phyloP scores from a whole-genome alignment of 257 asterid species.

The Scutellaria minor region DNA sequence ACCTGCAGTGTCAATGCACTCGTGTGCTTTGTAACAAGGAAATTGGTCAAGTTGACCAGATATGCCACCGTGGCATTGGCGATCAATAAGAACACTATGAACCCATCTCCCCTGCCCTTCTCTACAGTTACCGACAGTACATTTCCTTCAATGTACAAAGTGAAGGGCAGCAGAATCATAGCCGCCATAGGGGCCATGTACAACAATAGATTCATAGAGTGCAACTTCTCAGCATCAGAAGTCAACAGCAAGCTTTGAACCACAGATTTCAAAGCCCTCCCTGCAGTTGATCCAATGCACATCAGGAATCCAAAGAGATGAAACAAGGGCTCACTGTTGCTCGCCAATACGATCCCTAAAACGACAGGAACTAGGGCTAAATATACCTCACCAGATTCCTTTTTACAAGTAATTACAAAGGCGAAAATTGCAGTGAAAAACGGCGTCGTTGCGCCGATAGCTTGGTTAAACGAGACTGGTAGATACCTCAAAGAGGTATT shows the following conservation, averaged over 20 bases:
- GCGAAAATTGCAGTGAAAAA: constrained; percentile 95
- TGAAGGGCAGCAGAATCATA: constrained; percentile 73
- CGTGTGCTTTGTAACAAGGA: constrained; percentile 91
- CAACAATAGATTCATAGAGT: constrained; percentile 87
- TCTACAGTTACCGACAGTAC: constrained; percentile 66
- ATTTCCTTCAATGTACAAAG: constrained; percentile 85
- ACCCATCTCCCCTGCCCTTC: constrained; percentile 67
- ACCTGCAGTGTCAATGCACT: constrained; percentile 94
- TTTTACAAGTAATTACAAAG: constrained; percentile 73
- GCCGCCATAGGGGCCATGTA: constrained; percentile 99
- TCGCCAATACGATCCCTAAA: constrained; percentile 87
- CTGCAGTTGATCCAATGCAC: constrained; percentile 91
- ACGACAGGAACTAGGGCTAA: constrained; percentile 90
- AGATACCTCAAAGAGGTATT: constrained; percentile 87
- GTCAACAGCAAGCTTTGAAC: constrained; percentile 83
- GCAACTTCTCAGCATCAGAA: constrained; percentile 88
- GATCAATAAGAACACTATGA: constrained; percentile 65
- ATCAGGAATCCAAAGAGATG: constrained; percentile 87
- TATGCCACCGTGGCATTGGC: constrained; percentile 90
- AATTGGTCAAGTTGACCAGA: constrained; percentile 86
- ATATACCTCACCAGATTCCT: constrained; percentile 87
- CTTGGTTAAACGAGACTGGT: constrained; percentile 93
- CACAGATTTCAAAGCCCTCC: constrained; percentile 90
- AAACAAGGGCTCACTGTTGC: constrained; percentile 89
- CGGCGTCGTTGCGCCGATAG: constrained; percentile 94